Evolutionary conservation across 1,139 yeast genomes (phyloP), one percentile per base, ranked within the genome.

Genomic region (Zhuliangozyma parablackwelliae): DNA sequence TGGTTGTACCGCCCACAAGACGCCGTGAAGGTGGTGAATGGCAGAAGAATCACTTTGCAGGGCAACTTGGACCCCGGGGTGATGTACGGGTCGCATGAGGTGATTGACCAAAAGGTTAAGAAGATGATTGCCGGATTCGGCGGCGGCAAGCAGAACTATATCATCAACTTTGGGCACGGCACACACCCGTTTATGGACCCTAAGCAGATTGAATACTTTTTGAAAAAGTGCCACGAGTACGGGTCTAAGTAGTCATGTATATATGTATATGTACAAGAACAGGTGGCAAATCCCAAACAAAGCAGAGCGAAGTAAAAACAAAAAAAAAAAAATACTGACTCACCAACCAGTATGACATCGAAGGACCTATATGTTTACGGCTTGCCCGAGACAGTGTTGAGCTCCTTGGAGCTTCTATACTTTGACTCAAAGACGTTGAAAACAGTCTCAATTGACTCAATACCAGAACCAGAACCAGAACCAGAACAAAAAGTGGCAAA

Each of bases 111-210:
- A 43, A 89, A 89, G 63, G 96, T 87, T 21, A 86, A 86, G 61
- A 73, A 72, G 46, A 92, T 92, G 98, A 82, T 92, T 45, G 61
- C 72, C 45, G 95, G 92, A 7, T 92, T 92, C 55, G 94, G 94
- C 12, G 95, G 95, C 32, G 97, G 97, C 23, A 89, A 88, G 58
- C 81, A 86, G 56, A 78, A 82, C 54, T 92, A 92, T 63, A 90
- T 92, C 47, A 82, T 90, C 48, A 92, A 92, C 65, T 84, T 92
- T 57, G 98, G 98, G 33, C 98, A 92, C 54, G 98, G 98, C 24
- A 92, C 97, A 26, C 97, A 89, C 58, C 97, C 97, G 21, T 87
- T 86, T 61, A 87, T 92, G 95, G 84, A 87, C 48, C 96, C 97
- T 8, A 96, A 85, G 47, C 84, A 83, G 59, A 75, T 92, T 41